A percentile compares a stretch with the other conserved stretches of the same genome.
Evolutionary conservation across 1,284 basidiomycete genomes (phyloP).

Genomic region (Ceratobasidium sp.): DNA sequence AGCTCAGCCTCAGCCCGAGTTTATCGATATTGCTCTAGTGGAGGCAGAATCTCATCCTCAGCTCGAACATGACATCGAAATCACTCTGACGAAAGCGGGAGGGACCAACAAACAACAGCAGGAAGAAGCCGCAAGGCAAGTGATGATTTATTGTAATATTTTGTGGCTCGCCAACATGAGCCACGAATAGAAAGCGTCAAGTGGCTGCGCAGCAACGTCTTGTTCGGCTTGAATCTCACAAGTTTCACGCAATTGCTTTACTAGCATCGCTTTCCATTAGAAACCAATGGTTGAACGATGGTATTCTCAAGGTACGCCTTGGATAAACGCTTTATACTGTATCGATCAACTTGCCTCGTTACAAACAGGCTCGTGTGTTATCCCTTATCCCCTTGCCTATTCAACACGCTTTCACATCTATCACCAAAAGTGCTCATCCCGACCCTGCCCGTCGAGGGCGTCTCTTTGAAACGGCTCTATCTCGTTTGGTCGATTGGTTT

Average conservation of each 20-base stretch:
- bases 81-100: conserved; percentile 32
- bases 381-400: conserved; percentile 83
- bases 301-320: conserved; percentile 76
- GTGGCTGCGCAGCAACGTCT: conserved; percentile 65
- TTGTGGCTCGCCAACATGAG: not conserved
- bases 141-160: not conserved
- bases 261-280: conserved; percentile 79
- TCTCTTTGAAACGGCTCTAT: conserved; percentile 83
- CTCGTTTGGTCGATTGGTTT: conserved; percentile 80
- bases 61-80: conserved; percentile 37
- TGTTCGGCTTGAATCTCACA: conserved; percentile 81
- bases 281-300: conserved; percentile 88
- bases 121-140: conserved; percentile 22
- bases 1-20: not conserved
- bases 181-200: conserved; percentile 31
- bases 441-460: conserved; percentile 82
- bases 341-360: conserved; percentile 30
- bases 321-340: conserved; percentile 45
- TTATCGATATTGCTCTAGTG: conserved; percentile 28
- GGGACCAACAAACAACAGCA: conserved; percentile 19
- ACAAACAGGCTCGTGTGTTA: conserved; percentile 79
- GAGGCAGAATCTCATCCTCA: conserved; percentile 12
- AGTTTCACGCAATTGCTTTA: conserved; percentile 84
- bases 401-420: conserved; percentile 79
- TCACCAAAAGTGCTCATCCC: conserved; percentile 84